Evolutionary conservation across 2,329 filamentous ascomycete genomes (phyloP).

Genomic region (Mycogone perniciosa): DNA sequence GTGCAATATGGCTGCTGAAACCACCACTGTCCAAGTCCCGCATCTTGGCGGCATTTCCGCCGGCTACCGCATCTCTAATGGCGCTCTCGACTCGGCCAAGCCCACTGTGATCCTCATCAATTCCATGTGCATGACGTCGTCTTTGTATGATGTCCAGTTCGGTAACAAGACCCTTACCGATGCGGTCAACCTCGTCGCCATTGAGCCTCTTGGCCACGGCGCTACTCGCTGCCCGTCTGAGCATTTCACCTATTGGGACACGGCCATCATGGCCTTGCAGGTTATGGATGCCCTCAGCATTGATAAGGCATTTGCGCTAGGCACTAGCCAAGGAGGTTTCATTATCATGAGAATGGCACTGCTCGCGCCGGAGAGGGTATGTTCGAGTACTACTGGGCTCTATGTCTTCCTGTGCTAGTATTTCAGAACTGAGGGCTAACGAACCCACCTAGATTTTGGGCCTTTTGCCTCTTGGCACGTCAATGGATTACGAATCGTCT

Average conservation of each 20-base stretch:
- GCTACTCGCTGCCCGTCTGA: constrained; percentile 36
- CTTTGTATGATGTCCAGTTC: constrained; percentile 41
- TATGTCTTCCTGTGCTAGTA: not conserved
- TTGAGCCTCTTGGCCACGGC: constrained; percentile 49
- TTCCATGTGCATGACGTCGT: constrained; percentile 44
- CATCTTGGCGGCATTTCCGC: constrained; percentile 42
- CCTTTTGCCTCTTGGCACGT: constrained; percentile 42
- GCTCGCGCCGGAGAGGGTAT: constrained; percentile 41
- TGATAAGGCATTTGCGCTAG: constrained; percentile 42
- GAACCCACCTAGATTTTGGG: constrained; percentile 37
- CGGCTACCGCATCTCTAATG: constrained; percentile 38
- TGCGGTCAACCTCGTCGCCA: constrained; percentile 42
- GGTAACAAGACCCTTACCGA: constrained; percentile 32
- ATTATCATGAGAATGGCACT: constrained; percentile 45
- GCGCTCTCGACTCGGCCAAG: constrained; percentile 41
- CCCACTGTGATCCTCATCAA: constrained; percentile 47
- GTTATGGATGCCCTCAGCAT: constrained; percentile 46
- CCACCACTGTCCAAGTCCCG: constrained; percentile 36
- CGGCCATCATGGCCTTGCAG: constrained; percentile 48
- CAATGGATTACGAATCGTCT: constrained; percentile 47
- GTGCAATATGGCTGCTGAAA: constrained; percentile 30
- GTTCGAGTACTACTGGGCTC: constrained; percentile 10
- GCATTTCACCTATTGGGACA: constrained; percentile 51
- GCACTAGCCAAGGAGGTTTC: constrained; percentile 49
- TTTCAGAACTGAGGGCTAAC: not conserved